Evolutionary conservation across 176 grass and related monocot species (phyloP).

Genomic region (Oryza rufipogon): DNA sequence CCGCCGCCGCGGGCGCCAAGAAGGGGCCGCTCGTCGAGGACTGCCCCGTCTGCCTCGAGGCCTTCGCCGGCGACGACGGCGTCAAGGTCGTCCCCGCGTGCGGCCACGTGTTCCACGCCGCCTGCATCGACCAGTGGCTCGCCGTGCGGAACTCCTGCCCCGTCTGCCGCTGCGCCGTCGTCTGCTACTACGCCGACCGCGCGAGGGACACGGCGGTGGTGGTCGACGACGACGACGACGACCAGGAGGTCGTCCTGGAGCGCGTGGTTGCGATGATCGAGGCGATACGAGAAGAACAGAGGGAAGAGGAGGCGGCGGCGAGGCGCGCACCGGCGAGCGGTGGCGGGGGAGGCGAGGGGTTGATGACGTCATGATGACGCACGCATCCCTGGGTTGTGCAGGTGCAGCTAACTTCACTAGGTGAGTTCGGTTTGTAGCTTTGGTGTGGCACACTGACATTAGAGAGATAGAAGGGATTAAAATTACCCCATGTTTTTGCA

Average conservation of each 20-base stretch:
- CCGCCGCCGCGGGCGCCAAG: not conserved
- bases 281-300: conserved; percentile 47
- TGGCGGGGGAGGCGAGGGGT: not conserved
- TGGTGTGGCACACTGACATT: not conserved
- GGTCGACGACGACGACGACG: not conserved
- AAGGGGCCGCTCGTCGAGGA: conserved; percentile 51
- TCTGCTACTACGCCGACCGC: conserved; percentile 29
- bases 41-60: conserved; percentile 64
- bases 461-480: conserved; percentile 2
- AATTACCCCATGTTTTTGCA: not conserved
- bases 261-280: conserved; percentile 59
- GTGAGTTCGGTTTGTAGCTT: conserved; percentile 42
- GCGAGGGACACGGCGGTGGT: not conserved
- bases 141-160: conserved; percentile 63
- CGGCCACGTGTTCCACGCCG: conserved; percentile 65
- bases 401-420: conserved; percentile 48
- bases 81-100: conserved; percentile 71
- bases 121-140: conserved; percentile 80
- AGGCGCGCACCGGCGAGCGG: conserved; percentile 1
- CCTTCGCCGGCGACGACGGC: conserved; percentile 56
- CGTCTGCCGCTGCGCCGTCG: conserved; percentile 59
- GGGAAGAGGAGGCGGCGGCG: conserved; percentile 22
- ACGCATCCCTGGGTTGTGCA: not conserved
- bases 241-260: conserved; percentile 55
- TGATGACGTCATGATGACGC: conserved; percentile 15